A percentile compares a stretch with the other conserved stretches of the same genome.
Evolutionary conservation across 2,329 filamentous ascomycete species (phyloP).

Genomic region (Ceratocystis papillata): DNA sequence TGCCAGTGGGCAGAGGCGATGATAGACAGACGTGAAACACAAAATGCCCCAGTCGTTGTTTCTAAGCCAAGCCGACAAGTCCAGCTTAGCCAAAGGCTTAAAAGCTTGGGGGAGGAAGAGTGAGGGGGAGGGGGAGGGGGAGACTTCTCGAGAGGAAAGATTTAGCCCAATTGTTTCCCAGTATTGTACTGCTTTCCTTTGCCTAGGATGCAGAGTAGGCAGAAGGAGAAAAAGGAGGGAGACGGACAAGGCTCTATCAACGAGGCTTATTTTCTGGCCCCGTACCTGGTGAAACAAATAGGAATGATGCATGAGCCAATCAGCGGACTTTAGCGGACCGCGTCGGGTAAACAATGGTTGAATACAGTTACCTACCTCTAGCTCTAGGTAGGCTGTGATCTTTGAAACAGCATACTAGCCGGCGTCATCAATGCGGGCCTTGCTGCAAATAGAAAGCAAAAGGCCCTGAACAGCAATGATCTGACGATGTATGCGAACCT

Average conservation of each 20-base stretch:
- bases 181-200: too few species aligned
- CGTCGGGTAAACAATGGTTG: not conserved
- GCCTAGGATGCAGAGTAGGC: not conserved
- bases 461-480: too few species aligned
- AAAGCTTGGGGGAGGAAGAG: not conserved
- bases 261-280: not conserved
- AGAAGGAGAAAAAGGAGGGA: not conserved
- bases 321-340: not conserved
- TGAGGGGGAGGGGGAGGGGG: too few species aligned
- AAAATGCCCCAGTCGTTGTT: not conserved
- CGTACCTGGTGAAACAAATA: not conserved
- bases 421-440: too few species aligned
- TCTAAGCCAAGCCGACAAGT: not conserved
- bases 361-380: not conserved
- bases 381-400: too few species aligned
- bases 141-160: too few species aligned
- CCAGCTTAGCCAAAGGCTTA: not conserved
- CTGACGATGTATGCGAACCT: too few species aligned
- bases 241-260: not conserved
- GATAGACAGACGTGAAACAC: conserved; percentile 10
- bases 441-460: too few species aligned
- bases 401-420: too few species aligned
- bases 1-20: not conserved
- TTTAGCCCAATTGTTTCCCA: too few species aligned
- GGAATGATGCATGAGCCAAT: not conserved